phyloP scores from a whole-genome alignment of 805 yeast genomes.

The Candida patagonica region DNA sequence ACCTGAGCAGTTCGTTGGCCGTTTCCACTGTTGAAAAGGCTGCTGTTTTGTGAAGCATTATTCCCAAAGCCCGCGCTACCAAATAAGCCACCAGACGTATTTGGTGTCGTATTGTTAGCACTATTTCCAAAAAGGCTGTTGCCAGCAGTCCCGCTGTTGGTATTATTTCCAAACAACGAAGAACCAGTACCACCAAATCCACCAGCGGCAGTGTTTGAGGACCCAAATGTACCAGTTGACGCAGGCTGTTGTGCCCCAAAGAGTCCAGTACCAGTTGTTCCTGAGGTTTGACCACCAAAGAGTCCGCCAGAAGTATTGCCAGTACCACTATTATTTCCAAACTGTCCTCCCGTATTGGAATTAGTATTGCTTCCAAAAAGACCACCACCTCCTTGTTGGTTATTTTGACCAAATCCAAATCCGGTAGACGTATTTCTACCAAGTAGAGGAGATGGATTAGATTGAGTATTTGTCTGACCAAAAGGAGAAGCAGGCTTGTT shows the following conservation, averaged over 20 bases:
- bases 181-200: constrained; percentile 5
- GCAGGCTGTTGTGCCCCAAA: constrained; percentile 10
- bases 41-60: constrained; percentile 3
- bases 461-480: too few species aligned
- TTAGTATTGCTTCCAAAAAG: constrained; percentile 13
- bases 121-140: constrained; percentile 8
- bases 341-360: too few species aligned
- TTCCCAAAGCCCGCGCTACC: constrained; percentile 19
- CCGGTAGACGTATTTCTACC: too few species aligned
- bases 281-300: constrained; percentile 19
- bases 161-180: constrained; percentile 14
- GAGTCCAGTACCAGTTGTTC: constrained; percentile 23
- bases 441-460: too few species aligned
- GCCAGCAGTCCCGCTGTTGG: constrained; percentile 5
- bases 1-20: constrained; percentile 28
- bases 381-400: constrained; percentile 9
- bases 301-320: constrained; percentile 19
- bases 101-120: constrained; percentile 4
- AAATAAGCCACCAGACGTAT: constrained; percentile 27
- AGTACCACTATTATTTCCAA: constrained; percentile 19
- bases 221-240: constrained; percentile 24
- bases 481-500: neutral
- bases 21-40: constrained; percentile 3
- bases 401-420: too few species aligned
- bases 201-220: constrained; percentile 9